These are phyloP conservation scores for Fusarium acutatum DNA, from an alignment of 2,329 filamentous ascomycete species.

Conservation along the genomic window DNA sequence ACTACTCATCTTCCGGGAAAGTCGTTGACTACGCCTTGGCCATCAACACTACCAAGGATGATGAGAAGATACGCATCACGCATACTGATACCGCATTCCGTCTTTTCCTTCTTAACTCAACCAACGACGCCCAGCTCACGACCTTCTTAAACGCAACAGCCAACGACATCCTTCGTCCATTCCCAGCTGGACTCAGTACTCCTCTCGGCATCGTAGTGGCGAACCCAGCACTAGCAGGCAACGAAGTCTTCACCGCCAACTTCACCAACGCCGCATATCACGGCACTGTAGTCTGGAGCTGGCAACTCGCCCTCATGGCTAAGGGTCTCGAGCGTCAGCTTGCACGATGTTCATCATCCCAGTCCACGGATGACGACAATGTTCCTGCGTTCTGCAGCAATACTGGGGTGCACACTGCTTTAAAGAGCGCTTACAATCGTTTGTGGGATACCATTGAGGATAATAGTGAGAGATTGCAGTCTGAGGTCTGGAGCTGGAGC, in stretches of 20 bases:
- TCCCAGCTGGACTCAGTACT: constrained; percentile 66
- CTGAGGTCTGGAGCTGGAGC: constrained; percentile 71
- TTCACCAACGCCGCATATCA: constrained; percentile 68
- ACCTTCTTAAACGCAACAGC: constrained; percentile 65
- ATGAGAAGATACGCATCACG: constrained; percentile 63
- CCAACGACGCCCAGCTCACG: constrained; percentile 64
- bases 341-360: constrained; percentile 52
- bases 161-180: constrained; percentile 64
- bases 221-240: constrained; percentile 65
- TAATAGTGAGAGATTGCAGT: constrained; percentile 59
- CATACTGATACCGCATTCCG: constrained; percentile 73
- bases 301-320: constrained; percentile 72
- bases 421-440: constrained; percentile 63
- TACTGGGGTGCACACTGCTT: constrained; percentile 51
- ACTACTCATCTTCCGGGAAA: constrained; percentile 45
- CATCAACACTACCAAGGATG: constrained; percentile 60
- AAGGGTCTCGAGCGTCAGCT: constrained; percentile 67
- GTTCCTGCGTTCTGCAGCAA: constrained; percentile 61
- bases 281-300: constrained; percentile 71
- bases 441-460: constrained; percentile 69
- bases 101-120: constrained; percentile 68
- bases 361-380: not conserved
- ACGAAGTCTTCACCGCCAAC: constrained; percentile 56
- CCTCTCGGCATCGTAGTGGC: constrained; percentile 66
- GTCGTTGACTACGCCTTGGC: constrained; percentile 65